Evolutionary conservation across 768 basidiomycete genomes (phyloP), one percentile per base, ranked within the genome.

Genomic region (Russula brevipes): DNA sequence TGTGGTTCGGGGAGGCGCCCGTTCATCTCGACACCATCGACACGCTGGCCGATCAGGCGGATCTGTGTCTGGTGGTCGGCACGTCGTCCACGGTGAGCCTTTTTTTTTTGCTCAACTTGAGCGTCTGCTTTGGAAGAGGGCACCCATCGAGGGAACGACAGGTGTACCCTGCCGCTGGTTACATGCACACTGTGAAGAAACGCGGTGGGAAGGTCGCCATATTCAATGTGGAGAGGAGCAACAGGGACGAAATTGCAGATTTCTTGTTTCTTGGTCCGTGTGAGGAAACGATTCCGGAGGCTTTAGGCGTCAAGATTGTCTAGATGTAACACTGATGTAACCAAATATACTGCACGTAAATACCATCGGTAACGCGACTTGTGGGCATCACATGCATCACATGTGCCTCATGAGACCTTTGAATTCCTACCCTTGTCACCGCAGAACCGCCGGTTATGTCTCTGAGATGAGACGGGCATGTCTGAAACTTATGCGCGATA

Each of bases 201-300:
- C 41, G 69, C n/a, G 76, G 75, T 6, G 77, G 75, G 11, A 74
- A 70, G 47, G 74, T 74, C 7, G 76, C 77, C 0, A 72, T 76
- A 5, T 75, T 76, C 69, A 76, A 76, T 50, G 30, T 75, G 12
- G 72, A 76, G 36, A 55, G 71, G 9, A 73, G 65, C 24, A 42
- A 68, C 14, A 77, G 75, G 1, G 79, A 80, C 54, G 67, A 73
- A 16, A 70, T 78, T 0, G 80, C 80, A 0, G 79, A 83, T 66
- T 85, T 79, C 67, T 69, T 82, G 19, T 82, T 84, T 68, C 63
- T 79, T 9, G 81, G 82, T 0, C 76, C 78, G 42, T 84, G 82
- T 66, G 81, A 81, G 69, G 73, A 76, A 38, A 76, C 72, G 12
- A 70, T 84, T 42, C 77, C 80, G 1, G 68, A 72, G 56, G 80